phyloP scores from a whole-genome alignment of 2,329 filamentous ascomycete species.

The Paraconiothyrium brasiliense region DNA sequence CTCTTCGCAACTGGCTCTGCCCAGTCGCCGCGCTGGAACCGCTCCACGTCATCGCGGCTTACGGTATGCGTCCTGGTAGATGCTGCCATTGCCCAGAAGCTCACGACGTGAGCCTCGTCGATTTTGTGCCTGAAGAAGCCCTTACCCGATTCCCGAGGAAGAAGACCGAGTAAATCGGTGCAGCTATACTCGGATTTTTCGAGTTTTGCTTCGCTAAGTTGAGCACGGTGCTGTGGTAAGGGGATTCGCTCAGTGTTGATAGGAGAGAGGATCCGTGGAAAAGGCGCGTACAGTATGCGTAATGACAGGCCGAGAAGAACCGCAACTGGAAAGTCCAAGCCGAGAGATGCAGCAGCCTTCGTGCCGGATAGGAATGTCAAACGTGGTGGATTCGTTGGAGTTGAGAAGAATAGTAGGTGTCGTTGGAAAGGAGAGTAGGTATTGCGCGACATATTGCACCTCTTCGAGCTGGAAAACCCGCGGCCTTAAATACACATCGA shows the following conservation, averaged over 20 bases:
- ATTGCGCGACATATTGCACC: not conserved
- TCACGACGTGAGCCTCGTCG: not conserved
- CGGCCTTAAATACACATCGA: too few relatives aligned
- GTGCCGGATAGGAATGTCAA: not conserved
- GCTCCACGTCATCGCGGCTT: not conserved
- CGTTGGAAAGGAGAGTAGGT: constrained; percentile 3
- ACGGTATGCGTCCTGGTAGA: not conserved
- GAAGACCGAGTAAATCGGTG: not conserved
- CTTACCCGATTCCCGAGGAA: not conserved
- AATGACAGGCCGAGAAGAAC: not conserved
- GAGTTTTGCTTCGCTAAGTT: not conserved
- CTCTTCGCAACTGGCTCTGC: not conserved
- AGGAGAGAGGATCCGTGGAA: not conserved
- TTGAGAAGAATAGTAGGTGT: constrained; percentile 1
- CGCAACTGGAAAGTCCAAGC: not conserved
- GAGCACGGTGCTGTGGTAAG: not conserved
- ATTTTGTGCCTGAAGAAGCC: not conserved
- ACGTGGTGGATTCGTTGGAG: not conserved
- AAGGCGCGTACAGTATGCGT: not conserved
- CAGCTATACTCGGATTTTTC: not conserved
- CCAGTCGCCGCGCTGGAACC: not conserved
- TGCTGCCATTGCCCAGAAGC: constrained; percentile 5
- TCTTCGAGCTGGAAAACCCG: not conserved
- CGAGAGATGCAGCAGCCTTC: not conserved
- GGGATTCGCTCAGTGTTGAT: not conserved